Evolutionary conservation across 306 rosid species (phyloP).

Genomic region (Erythrophleum fordii): DNA sequence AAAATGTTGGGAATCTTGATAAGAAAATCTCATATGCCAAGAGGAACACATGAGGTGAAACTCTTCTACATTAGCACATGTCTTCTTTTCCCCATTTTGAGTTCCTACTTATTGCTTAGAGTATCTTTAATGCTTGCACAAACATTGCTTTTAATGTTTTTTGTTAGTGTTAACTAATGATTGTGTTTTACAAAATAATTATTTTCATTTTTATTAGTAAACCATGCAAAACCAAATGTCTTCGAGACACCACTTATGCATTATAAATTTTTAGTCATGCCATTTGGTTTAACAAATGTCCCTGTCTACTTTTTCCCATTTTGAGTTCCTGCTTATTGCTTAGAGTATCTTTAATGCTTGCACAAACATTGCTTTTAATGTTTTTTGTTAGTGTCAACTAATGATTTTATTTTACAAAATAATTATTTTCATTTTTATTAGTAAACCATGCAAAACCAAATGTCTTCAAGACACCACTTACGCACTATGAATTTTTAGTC

Average conservation of each 20-base stretch:
- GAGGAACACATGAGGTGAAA: conserved; percentile 38
- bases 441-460: not conserved
- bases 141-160: not conserved
- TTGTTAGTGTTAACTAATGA: not conserved
- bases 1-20: conserved; percentile 24
- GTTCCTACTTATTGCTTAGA: not conserved
- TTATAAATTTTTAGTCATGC: no score
- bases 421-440: no score
- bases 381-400: not conserved
- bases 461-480: not conserved
- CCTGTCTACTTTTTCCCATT: not conserved
- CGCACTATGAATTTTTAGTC: no score
- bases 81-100: not conserved
- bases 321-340: not conserved
- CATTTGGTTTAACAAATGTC: no score
- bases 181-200: no score
- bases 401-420: not conserved
- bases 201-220: no score
- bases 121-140: conserved; percentile 11
- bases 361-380: not conserved
- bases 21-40: conserved; percentile 10
- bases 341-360: conserved; percentile 9
- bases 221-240: not conserved
- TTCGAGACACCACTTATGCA: no score
- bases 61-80: not conserved